These are phyloP conservation scores for Kluyveromyces siamensis DNA, from an alignment of 805 yeast species.

Conservation along the genomic window DNA sequence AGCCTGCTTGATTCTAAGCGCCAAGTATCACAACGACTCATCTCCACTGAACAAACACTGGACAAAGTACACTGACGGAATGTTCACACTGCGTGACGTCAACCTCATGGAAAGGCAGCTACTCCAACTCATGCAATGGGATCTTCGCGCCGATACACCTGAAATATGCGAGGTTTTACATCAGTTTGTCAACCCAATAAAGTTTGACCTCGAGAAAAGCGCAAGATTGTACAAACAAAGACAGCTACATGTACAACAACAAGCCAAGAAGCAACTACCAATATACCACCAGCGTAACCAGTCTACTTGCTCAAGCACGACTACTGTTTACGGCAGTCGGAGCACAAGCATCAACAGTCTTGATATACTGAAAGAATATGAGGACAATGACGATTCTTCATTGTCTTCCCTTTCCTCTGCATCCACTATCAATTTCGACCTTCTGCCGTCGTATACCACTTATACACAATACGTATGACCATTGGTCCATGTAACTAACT, in stretches of 20 bases:
- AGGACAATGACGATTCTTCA: not conserved
- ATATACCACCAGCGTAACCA: constrained; percentile 12
- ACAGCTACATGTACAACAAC: not conserved
- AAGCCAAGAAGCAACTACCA: not conserved
- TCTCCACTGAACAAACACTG: constrained; percentile 73
- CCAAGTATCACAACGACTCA: constrained; percentile 70
- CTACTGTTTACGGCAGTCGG: constrained; percentile 8
- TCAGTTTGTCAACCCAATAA: constrained; percentile 70
- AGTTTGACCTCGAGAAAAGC: constrained; percentile 32
- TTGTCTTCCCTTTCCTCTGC: not conserved
- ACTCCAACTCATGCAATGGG: constrained; percentile 61
- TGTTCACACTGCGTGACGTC: constrained; percentile 58
- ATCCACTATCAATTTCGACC: too few relatives aligned
- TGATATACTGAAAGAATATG: constrained; percentile 2
- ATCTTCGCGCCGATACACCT: constrained; percentile 52
- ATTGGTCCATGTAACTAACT: too few relatives aligned
- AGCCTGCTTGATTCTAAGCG: constrained; percentile 63
- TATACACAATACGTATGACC: not conserved
- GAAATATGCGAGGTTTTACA: constrained; percentile 63
- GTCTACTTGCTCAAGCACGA: constrained; percentile 16
- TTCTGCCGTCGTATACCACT: not conserved
- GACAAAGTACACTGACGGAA: constrained; percentile 71
- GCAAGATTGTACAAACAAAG: constrained; percentile 6
- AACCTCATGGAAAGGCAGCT: constrained; percentile 77
- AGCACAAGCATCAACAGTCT: constrained; percentile 1